Evolutionary conservation across 164 flowering plant species (phyloP).

Genomic region (Aristolochia californica): DNA sequence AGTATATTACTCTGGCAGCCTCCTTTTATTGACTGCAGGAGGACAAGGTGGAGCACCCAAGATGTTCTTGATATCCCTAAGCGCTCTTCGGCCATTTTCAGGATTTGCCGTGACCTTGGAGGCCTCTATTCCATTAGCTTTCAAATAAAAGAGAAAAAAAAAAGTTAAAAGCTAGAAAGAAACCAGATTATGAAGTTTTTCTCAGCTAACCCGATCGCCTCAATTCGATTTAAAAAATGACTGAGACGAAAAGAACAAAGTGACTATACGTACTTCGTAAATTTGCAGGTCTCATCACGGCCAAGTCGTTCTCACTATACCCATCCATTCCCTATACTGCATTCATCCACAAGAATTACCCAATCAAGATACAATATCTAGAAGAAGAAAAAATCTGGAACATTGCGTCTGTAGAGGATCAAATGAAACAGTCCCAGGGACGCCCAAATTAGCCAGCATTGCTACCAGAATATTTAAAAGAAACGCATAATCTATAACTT

Average conservation of each 20-base stretch:
- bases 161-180: neutral
- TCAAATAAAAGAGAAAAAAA: conserved; percentile 1
- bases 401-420: no score
- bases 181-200: conserved; percentile 3
- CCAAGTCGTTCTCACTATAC: conserved; percentile 63
- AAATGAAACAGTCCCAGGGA: no score
- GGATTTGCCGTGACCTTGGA: conserved; percentile 24
- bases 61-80: conserved; percentile 55
- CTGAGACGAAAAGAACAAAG: neutral
- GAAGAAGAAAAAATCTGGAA: neutral
- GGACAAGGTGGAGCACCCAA: conserved; percentile 46
- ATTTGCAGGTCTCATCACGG: conserved; percentile 24
- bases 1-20: conserved; percentile 7
- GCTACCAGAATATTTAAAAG: no score
- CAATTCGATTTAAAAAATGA: neutral
- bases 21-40: conserved; percentile 44
- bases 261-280: neutral
- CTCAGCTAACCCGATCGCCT: neutral
- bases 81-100: conserved; percentile 55
- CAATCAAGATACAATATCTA: neutral
- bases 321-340: conserved; percentile 36
- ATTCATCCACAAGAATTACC: conserved; percentile 4
- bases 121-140: conserved; percentile 23
- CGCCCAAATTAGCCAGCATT: no score
- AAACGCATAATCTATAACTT: no score